phyloP scores from a whole-genome alignment of 164 flowering plant genomes.

The Umbellularia californica region DNA sequence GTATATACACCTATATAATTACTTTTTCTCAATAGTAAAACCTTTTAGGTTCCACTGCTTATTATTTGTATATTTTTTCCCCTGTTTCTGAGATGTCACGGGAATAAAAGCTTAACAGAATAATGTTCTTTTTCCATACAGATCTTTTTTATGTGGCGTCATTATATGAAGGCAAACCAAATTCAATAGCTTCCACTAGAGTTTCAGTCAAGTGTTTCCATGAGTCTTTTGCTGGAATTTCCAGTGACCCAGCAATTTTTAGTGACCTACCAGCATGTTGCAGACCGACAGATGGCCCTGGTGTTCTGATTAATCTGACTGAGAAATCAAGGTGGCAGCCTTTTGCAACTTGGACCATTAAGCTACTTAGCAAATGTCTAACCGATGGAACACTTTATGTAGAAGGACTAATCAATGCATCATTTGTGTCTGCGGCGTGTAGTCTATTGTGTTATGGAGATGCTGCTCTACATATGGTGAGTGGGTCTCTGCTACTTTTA shows the following conservation, averaged over 20 bases:
- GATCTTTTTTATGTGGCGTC: constrained; percentile 66
- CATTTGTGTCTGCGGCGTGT: constrained; percentile 65
- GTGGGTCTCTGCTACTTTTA: constrained; percentile 16
- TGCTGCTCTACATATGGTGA: constrained; percentile 85
- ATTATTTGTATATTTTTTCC: neutral
- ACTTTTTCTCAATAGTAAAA: neutral
- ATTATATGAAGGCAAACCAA: constrained; percentile 27
- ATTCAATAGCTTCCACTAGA: constrained; percentile 23
- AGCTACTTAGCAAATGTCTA: constrained; percentile 72
- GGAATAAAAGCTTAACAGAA: neutral
- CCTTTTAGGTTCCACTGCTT: neutral
- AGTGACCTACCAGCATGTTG: constrained; percentile 58
- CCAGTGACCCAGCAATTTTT: constrained; percentile 38
- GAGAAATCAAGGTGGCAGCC: constrained; percentile 69
- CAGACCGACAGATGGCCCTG: constrained; percentile 64
- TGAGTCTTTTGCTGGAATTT: constrained; percentile 50
- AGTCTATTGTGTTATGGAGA: constrained; percentile 72
- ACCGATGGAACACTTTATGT: constrained; percentile 86
- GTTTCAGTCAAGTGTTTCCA: constrained; percentile 63
- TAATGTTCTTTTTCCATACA: constrained; percentile 24
- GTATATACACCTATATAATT: constrained; percentile 26
- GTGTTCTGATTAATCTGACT: constrained; percentile 59
- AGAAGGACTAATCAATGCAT: constrained; percentile 65
- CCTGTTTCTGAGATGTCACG: neutral
- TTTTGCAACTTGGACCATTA: constrained; percentile 75